Evolutionary conservation across 176 grass and related monocot species (phyloP), one percentile per base, ranked within the genome.

Genomic region (Puya raimondii): DNA sequence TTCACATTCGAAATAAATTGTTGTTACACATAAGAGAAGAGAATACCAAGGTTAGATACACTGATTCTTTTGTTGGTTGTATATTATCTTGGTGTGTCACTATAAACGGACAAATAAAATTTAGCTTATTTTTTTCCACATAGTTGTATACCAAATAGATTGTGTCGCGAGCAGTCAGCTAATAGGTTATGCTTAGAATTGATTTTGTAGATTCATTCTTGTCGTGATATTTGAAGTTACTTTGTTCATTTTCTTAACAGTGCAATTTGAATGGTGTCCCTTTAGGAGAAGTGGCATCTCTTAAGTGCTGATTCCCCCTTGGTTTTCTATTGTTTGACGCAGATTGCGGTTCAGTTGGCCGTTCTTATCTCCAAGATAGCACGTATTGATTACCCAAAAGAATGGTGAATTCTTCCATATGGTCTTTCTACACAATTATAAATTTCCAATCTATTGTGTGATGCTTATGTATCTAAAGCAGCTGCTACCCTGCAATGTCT

Each of bases 341-440:
- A 99, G 94, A 93, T 99, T 69, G 89, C 94, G 52, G 82, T 85
- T 85, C 86, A 92, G 72, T 57, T 99, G 79, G 89, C 94, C 29
- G 89, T 99, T 58, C 78, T 99, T 74, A 85, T 99, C n/a, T 92
- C 94, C 47, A 99, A 99, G 81, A 88, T 99, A 78, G 89, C 94
- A 72, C 89, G 94, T 3, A 85, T 87, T 48, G 94, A 99, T 90
- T 99, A 93, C 74, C 94, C 94, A 70, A 99, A 84, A 85, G 94
- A 99, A 29, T 99, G 94, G 94, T 99, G 93, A 21, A 68, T 71
- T 50, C 70, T 79, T 50, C 11, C 27, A 48, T 23, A 27, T 67
- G 56, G 29, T 51, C 50, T 70, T 70, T 64, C 64, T 76, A 58
- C 58, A 82, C 1, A 57, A 49, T 63, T 49, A 54, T 53, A 63